Conservation (phyloP, 192 early-diverging fungal species). For the Backusella westeae region DNA sequence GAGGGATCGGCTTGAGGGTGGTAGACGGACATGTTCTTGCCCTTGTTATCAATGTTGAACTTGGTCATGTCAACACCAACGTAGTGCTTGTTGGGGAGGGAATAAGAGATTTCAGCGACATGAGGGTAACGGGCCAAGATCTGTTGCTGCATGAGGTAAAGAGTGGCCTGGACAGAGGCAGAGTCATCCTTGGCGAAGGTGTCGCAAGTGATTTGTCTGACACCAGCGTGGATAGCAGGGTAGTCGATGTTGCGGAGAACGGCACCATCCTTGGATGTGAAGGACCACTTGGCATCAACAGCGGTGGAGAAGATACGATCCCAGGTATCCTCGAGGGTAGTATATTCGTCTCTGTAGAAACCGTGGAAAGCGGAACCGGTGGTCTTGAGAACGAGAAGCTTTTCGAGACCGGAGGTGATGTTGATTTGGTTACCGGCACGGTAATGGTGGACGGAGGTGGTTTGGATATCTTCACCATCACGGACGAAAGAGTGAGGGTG, state of each 20-base stretch:
- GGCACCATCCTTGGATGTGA: slow-evolving; percentile 22
- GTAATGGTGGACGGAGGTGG: slow-evolving; percentile 30
- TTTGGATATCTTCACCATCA: slow-evolving; percentile 68
- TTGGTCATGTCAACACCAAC: slow-evolving; percentile 70
- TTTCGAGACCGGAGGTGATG: no score
- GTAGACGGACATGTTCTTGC: slow-evolving; percentile 66
- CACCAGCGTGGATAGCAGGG: slow-evolving; percentile 52
- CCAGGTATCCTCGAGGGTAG: slow-evolving; percentile 68
- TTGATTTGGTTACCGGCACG: no score
- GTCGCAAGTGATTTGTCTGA: slow-evolving; percentile 65
- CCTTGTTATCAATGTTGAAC: slow-evolving; percentile 65
- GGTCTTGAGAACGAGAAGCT: no score
- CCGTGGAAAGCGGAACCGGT: no score
- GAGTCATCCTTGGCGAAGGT: slow-evolving; percentile 77
- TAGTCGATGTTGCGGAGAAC: slow-evolving; percentile 44
- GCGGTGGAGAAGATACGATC: slow-evolving; percentile 79
- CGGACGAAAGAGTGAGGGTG: slow-evolving; percentile 75
- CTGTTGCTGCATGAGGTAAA: slow-evolving; percentile 73
- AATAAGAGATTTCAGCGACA: slow-evolving; percentile 62
- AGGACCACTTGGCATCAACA: slow-evolving; percentile 70
- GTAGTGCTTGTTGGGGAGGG: slow-evolving; percentile 79
- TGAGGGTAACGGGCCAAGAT: slow-evolving; percentile 55
- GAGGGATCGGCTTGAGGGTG: slow-evolving; percentile 73
- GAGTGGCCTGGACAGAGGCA: slow-evolving; percentile 77
- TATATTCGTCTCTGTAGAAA: slow-evolving; percentile 43